Conservation (phyloP, 441 rosid genomes). For the Gossypium trilobum region DNA sequence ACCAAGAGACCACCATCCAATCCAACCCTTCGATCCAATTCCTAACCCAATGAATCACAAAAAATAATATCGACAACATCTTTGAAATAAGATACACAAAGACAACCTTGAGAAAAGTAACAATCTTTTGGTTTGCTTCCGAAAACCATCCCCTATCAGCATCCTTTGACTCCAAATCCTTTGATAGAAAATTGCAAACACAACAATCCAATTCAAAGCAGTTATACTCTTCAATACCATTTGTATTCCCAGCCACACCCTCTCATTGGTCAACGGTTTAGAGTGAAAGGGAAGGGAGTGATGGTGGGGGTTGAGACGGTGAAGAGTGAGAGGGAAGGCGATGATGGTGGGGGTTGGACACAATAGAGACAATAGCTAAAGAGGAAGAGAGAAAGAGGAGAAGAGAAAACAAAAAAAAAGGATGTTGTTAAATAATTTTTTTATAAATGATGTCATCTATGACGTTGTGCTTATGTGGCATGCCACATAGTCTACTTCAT, state of each 20-base stretch:
- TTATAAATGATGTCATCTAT: too few species aligned
- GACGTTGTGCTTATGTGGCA: too few species aligned
- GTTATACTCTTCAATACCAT: constrained; percentile 45
- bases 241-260: constrained; percentile 41
- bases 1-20: constrained; percentile 31
- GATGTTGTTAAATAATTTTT: too few species aligned
- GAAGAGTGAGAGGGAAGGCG: too few species aligned
- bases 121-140: constrained; percentile 35
- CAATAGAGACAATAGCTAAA: too few species aligned
- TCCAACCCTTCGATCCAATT: constrained; percentile 52
- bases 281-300: too few species aligned
- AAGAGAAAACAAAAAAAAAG: too few species aligned
- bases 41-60: constrained; percentile 50
- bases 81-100: constrained; percentile 47
- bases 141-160: constrained; percentile 34
- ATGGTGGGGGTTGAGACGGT: too few species aligned
- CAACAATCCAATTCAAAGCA: constrained; percentile 43
- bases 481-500: too few species aligned
- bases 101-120: constrained; percentile 38
- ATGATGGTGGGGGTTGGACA: too few species aligned
- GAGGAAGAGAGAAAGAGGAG: too few species aligned
- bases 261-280: constrained; percentile 26
- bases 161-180: constrained; percentile 55
- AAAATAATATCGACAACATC: constrained; percentile 36
- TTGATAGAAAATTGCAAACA: constrained; percentile 45